phyloP scores from a whole-genome alignment of 305 asterid species.

The Salvia sclarea region DNA sequence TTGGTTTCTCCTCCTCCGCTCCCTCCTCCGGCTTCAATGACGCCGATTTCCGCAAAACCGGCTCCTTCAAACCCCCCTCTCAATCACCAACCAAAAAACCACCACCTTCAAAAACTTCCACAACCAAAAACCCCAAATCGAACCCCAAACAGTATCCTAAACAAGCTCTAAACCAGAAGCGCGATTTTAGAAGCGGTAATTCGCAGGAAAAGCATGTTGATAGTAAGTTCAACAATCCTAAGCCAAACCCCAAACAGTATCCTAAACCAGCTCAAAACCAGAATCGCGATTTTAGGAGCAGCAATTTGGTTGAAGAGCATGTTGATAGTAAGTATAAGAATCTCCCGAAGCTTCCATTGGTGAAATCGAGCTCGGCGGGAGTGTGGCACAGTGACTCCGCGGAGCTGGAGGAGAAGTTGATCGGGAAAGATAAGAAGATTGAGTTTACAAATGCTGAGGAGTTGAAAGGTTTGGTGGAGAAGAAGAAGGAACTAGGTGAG shows the following conservation, averaged over 20 bases:
- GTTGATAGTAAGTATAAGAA: constrained; percentile 47
- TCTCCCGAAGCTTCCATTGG: constrained; percentile 74
- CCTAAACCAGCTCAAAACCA: constrained; percentile 33
- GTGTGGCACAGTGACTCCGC: constrained; percentile 69
- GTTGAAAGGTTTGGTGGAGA: constrained; percentile 76
- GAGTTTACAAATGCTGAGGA: constrained; percentile 53
- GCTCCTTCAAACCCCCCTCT: constrained; percentile 41
- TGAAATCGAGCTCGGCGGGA: constrained; percentile 54
- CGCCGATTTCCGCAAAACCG: constrained; percentile 78
- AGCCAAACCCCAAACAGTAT: constrained; percentile 4
- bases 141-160: constrained; percentile 25
- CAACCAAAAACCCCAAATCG: constrained; percentile 3
- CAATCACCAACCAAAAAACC: constrained; percentile 13
- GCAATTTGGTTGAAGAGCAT: constrained; percentile 33
- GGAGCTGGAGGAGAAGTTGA: constrained; percentile 70
- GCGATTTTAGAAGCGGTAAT: constrained; percentile 22
- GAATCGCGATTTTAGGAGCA: constrained; percentile 21
- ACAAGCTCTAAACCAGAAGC: constrained; percentile 28
- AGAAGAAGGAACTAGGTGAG: constrained; percentile 79
- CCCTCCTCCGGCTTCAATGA: constrained; percentile 77
- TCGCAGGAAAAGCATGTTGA: constrained; percentile 30
- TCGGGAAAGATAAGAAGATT: constrained; percentile 57
- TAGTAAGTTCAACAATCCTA: constrained; percentile 41
- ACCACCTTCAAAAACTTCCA: neutral
- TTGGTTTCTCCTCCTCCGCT: constrained; percentile 62